phyloP scores from a whole-genome alignment of 495 filamentous ascomycete genomes.

The Ramalina intermedia region DNA sequence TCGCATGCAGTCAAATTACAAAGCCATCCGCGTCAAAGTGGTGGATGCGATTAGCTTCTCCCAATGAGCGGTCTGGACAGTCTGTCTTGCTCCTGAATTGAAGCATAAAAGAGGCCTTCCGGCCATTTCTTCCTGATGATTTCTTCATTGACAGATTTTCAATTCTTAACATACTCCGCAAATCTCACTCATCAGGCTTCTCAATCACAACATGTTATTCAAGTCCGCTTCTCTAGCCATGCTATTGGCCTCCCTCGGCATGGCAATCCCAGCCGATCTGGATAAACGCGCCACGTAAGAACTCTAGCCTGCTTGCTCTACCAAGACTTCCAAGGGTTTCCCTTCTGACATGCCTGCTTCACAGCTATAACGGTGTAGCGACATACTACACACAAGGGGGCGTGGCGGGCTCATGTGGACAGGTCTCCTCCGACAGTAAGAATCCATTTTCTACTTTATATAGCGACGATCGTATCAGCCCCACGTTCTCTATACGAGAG shows the following conservation, averaged over 20 bases:
- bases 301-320: not conserved
- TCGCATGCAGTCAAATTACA: no score
- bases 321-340: not conserved
- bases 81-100: no score
- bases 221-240: not conserved
- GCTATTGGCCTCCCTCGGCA: not conserved
- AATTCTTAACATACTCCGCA: no score
- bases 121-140: no score
- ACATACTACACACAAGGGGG: constrained; percentile 20
- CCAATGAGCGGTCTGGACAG: no score
- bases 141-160: no score
- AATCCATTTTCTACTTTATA: not conserved
- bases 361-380: constrained; percentile 13
- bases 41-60: no score
- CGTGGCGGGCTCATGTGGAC: constrained; percentile 18
- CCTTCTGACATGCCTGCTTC: not conserved
- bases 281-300: not conserved
- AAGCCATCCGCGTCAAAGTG: no score
- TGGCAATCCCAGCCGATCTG: not conserved
- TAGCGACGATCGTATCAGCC: no score
- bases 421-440: constrained; percentile 3
- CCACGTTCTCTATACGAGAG: not conserved
- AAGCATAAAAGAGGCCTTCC: no score
- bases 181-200: not conserved
- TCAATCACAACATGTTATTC: not conserved